These are phyloP conservation scores for Colletotrichum orbiculare DNA, from an alignment of 2,329 filamentous ascomycete genomes.

Conservation along the genomic window DNA sequence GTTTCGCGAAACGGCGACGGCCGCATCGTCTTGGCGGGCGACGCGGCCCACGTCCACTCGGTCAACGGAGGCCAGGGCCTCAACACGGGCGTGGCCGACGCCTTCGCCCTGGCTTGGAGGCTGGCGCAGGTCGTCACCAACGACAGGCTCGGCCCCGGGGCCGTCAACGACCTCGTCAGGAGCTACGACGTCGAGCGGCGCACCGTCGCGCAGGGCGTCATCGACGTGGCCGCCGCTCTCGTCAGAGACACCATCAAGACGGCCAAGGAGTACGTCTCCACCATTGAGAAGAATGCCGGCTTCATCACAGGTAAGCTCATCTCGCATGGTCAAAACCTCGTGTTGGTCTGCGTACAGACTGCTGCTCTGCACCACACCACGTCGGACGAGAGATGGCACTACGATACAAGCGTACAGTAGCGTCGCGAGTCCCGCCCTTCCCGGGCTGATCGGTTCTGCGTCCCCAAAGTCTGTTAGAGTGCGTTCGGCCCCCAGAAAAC, in stretches of 20 bases:
- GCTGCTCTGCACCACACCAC: neutral
- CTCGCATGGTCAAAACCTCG: neutral
- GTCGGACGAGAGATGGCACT: no score
- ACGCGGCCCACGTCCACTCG: constrained; percentile 62
- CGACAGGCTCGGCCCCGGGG: constrained; percentile 38
- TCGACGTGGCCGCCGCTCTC: constrained; percentile 58
- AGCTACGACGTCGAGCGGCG: constrained; percentile 59
- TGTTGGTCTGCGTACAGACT: neutral
- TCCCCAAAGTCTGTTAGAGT: no score
- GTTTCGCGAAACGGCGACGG: constrained; percentile 52
- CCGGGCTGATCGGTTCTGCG: no score
- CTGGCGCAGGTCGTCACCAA: constrained; percentile 51
- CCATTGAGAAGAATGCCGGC: constrained; percentile 59
- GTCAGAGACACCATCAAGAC: constrained; percentile 57
- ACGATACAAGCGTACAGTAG: no score
- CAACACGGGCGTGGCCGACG: constrained; percentile 62
- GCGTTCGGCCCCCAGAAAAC: no score
- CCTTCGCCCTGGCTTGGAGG: constrained; percentile 64
- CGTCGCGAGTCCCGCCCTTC: no score
- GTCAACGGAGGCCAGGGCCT: constrained; percentile 62
- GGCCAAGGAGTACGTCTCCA: constrained; percentile 58
- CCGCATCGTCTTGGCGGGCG: constrained; percentile 60
- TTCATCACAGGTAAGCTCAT: constrained; percentile 55
- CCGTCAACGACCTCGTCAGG: constrained; percentile 45
- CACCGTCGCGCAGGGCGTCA: constrained; percentile 55